Evolutionary conservation across 306 rosid genomes (phyloP), one percentile per base, ranked within the genome.

Genomic region (Lablab purpureus): DNA sequence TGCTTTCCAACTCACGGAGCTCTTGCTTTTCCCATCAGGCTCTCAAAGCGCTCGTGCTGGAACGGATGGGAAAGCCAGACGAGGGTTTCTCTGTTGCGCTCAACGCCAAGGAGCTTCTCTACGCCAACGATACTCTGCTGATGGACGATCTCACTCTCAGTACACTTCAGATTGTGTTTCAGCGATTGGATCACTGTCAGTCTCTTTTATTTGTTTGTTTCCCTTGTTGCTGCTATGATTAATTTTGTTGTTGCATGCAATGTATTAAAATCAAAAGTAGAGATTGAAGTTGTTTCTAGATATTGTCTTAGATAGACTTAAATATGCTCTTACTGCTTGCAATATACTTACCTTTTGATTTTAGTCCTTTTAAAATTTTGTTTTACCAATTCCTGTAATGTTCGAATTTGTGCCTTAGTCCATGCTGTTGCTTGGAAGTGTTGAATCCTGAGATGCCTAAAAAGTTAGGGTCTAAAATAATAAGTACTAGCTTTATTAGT

Each of bases 91-190:
- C 94, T 5, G 92, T 90, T 56, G 89, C 96, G 43, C 81, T 93
- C 55, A 79, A 74, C 55, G 94, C 98, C 21, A 96, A 89, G 82
- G 91, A 91, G 58, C 82, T 87, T 7, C 80, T 96, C 75, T 86
- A 80, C 51, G 28, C 81, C 2, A 90, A 90, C 15, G 98, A 93
- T 55, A 51, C 93, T 55, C 78, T 89, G 28, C 85, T 91, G 82
- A 91, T 87, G 88, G 99, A 96, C 60, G 98, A 96, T 83, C 98
- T 93, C 80, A 96, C 99, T 73, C 97, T 96, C 64, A 93, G 99
- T 72, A 91, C 98, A 2, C 77, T 96, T 84, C 99, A 96, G 85
- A 90, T 88, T 70, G 99, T 93, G 14, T 96, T 93, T 80, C 98
- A 91, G 73, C 88, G 99, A 21, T 87, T 96, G 51, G 97, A 90